Conservation (phyloP, 768 basidiomycete species). For the Leccinum broughii region DNA sequence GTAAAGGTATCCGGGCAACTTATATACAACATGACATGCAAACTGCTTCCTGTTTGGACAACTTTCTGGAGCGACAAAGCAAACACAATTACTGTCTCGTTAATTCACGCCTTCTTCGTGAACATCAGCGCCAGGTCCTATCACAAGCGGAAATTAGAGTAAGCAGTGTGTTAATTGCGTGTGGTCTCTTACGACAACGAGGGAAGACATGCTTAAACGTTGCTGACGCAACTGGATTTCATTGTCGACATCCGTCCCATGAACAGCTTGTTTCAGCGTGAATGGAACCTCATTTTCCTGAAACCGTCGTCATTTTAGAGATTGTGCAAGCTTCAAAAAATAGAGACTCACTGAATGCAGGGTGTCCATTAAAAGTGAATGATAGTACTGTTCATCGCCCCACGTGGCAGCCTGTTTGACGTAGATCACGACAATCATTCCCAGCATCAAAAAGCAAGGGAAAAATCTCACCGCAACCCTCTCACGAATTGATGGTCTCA, state of each 20-base stretch:
- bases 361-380: neutral
- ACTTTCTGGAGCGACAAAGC: neutral
- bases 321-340: neutral
- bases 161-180: neutral
- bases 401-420: slow-evolving; percentile 12
- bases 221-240: slow-evolving; percentile 6
- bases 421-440: slow-evolving; percentile 8
- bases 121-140: slow-evolving; percentile 28
- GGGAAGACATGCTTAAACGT: slow-evolving; percentile 20
- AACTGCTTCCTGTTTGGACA: neutral
- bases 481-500: slow-evolving; percentile 24
- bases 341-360: slow-evolving; percentile 4
- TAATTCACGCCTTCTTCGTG: slow-evolving; percentile 2
- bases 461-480: slow-evolving; percentile 23
- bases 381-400: neutral
- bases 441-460: slow-evolving; percentile 7
- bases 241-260: neutral
- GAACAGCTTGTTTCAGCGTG: slow-evolving; percentile 8
- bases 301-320: slow-evolving; percentile 1
- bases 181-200: slow-evolving; percentile 24
- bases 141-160: slow-evolving; percentile 5
- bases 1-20: neutral
- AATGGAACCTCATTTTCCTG: slow-evolving; percentile 13
- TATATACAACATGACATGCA: neutral
- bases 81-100: neutral